A percentile compares a stretch with the other conserved stretches of the same genome.
These are phyloP conservation scores for Rubia peregrina DNA, from an alignment of 305 asterid species.

Conservation along the genomic window DNA sequence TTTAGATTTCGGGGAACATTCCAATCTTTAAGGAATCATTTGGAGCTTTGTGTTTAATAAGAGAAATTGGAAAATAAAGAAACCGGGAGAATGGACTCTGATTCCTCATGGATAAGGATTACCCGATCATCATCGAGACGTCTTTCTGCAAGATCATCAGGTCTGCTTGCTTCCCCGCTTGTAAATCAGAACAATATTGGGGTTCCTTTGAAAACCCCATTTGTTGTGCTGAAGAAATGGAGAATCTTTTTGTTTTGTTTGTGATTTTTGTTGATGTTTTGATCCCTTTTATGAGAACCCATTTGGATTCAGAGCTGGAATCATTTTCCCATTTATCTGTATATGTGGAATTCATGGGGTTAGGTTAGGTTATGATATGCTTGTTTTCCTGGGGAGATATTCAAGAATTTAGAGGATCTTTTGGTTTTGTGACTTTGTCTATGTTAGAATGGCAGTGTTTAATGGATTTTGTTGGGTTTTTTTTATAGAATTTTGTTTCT, in stretches of 20 bases:
- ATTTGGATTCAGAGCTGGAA: constrained; percentile 2
- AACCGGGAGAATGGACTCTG: constrained; percentile 50
- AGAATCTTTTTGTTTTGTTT: background rate
- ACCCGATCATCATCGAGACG: constrained; percentile 44
- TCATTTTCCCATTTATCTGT: background rate
- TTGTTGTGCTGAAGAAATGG: background rate
- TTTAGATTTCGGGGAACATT: constrained; percentile 6
- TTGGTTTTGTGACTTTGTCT: background rate
- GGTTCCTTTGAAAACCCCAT: background rate
- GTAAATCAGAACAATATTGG: background rate
- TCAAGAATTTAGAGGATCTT: background rate
- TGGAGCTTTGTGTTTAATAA: background rate
- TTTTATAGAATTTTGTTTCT: background rate
- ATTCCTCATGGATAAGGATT: constrained; percentile 64
- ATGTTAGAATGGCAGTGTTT: background rate
- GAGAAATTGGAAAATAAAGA: background rate
- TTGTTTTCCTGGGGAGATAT: background rate
- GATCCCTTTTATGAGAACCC: background rate
- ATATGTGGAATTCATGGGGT: background rate
- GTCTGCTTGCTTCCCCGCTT: constrained; percentile 24
- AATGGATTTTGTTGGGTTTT: background rate
- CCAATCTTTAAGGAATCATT: constrained; percentile 5
- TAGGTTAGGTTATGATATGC: background rate
- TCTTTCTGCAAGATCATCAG: constrained; percentile 63
- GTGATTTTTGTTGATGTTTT: background rate